These are phyloP conservation scores for Cymodocea nodosa DNA, from an alignment of 116 monocot species.

Conservation along the genomic window DNA sequence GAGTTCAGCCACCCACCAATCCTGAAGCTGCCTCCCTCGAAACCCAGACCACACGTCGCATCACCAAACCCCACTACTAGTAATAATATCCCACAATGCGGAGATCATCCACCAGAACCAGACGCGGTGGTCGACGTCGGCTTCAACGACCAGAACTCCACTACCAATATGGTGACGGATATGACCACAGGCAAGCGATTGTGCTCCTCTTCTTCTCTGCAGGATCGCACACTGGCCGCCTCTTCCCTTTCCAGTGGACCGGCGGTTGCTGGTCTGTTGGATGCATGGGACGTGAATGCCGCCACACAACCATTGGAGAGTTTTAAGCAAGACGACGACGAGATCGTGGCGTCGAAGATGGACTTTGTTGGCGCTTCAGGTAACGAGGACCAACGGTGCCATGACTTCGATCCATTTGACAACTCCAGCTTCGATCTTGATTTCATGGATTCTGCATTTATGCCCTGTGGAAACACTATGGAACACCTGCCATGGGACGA, in stretches of 20 bases:
- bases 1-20: conserved; percentile 14
- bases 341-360: conserved; percentile 5
- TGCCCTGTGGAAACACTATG: conserved; percentile 46
- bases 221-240: conserved; percentile 12
- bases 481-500: conserved; percentile 81
- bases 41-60: background rate
- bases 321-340: background rate
- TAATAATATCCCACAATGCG: conserved; percentile 20
- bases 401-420: conserved; percentile 24
- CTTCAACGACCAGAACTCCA: conserved; percentile 34
- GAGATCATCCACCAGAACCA: conserved; percentile 1
- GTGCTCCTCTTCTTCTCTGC: conserved; percentile 15
- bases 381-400: conserved; percentile 11
- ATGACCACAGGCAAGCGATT: conserved; percentile 1
- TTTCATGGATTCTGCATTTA: conserved; percentile 51
- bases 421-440: conserved; percentile 50
- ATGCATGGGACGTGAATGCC: conserved; percentile 1
- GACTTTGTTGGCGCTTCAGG: conserved; percentile 5
- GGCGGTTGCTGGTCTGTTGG: background rate
- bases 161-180: conserved; percentile 12
- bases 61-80: background rate
- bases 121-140: conserved; percentile 38
- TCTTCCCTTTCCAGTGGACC: background rate
- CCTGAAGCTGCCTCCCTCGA: conserved; percentile 11
- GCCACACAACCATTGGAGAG: background rate